A percentile compares a stretch with the other conserved stretches of the same genome.
Evolutionary conservation across 192 early-diverging fungal species (phyloP).

Genomic region (Backusella luteola): DNA sequence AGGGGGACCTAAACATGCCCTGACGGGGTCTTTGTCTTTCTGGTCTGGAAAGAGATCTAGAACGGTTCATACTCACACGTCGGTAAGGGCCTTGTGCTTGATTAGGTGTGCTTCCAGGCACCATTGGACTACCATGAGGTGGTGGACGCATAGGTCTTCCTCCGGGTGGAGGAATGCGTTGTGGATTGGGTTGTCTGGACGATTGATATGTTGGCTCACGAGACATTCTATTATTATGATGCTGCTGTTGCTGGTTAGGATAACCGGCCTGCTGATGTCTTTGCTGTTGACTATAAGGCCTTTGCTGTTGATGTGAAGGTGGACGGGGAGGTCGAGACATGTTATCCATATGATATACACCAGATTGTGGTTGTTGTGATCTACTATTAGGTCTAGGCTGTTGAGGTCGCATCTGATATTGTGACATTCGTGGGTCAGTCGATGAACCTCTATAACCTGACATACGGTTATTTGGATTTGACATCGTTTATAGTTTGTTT

Average conservation of each 20-base stretch:
- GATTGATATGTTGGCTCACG: constrained; percentile 6
- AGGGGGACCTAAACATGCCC: constrained; percentile 43
- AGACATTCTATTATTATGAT: neutral
- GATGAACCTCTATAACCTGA: constrained; percentile 13
- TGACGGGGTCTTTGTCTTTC: constrained; percentile 49
- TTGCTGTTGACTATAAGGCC: neutral
- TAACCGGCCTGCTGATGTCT: neutral
- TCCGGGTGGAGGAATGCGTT: constrained; percentile 4
- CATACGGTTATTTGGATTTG: constrained; percentile 12
- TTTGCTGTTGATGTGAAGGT: constrained; percentile 10
- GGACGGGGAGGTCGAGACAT: constrained; percentile 10
- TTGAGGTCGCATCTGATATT: neutral
- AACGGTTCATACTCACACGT: constrained; percentile 31
- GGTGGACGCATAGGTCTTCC: constrained; percentile 19
- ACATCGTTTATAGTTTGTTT: neutral
- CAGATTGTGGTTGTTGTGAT: constrained; percentile 7
- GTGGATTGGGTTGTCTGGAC: neutral
- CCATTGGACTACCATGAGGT: constrained; percentile 12
- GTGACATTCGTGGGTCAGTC: constrained; percentile 12
- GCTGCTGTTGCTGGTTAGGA: neutral
- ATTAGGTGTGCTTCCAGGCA: constrained; percentile 5
- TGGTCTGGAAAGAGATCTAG: constrained; percentile 46
- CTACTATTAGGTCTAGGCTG: neutral
- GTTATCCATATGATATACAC: constrained; percentile 11
- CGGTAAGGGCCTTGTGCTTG: constrained; percentile 20